Evolutionary conservation across 176 grass and related monocot genomes (phyloP), one percentile per base, ranked within the genome.

Genomic region (Neostapfia colusana): DNA sequence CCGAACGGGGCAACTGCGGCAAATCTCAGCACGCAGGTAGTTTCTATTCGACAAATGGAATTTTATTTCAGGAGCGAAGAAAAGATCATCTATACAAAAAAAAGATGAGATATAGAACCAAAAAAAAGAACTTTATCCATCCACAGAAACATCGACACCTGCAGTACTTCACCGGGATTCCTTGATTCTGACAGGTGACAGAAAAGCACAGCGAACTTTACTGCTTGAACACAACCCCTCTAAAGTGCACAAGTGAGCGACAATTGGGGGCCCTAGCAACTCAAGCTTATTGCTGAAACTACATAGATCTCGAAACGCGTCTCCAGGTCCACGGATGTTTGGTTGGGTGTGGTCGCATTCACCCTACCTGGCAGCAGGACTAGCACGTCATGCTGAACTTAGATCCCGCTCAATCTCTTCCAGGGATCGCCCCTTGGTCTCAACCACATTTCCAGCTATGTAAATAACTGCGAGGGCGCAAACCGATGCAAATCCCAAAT

Each of bases 401-500:
- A 94, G 85, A 36, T 73, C 91, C 8, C 87, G 86, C 43, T 95
- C 95, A 24, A 99, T 99, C 79, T 99, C 95, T 87, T 99, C 91
- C 3, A 99, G 81, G 0, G 95, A 99, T 24, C 87, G 87, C 4
- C 95, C 95, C 70, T 99, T 99, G 7, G 95, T 99, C 74, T 99
- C 95, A 0, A 95, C 91, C 38, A 99, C 95, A 71, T 99, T 99
- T 20, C 91, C 50, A 55, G 78, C 44, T 75, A 99, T 95, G 86
- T 99, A 99, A 37, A 95, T 18, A 73, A 95, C 91, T 7, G 91
- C 91, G 28, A 99, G 77, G 67, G 78, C 39, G 13, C 95, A 99
- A 18, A 99, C 91, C 4, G 83, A 79, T 41, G 91, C 91, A 11
- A 99, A 99, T 75, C 95, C 95, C 77, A 90, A 59, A 69, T 99